Evolutionary conservation across 768 basidiomycete species (phyloP), one percentile per base, ranked within the genome.

Genomic region (Tephrocybe sp.): DNA sequence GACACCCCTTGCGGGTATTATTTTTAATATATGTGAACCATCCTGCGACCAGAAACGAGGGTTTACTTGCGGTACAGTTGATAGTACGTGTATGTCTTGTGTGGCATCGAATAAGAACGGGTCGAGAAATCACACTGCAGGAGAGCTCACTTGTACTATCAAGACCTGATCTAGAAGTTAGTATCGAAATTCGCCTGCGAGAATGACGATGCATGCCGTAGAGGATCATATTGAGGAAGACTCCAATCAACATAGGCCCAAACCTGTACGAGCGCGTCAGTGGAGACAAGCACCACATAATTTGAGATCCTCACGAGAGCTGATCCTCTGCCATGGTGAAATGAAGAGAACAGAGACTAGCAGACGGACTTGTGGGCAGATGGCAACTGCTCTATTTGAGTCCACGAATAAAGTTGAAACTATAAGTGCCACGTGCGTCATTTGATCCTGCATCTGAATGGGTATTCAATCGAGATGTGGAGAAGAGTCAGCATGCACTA

Each of bases 1-100:
- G 21, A 2, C 59, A 39, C 47, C 73, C 73, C 30, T 70, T 72
- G 41, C 14, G 24, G 14, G 12, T 23, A 18, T 30, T 12, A 20
- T 24, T 10, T 8, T 23, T 15, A 49, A 34, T 25, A n/a, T 30
- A 14, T 11, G 21, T 34, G 30, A 30, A 5, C 41, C n/a, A 21
- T n/a, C 24, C 4, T 39, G 12, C 23, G 8, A 28, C 41, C 24
- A 26, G 6, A 39, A 26, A n/a, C 17, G 5, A 6, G 1, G 18
- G 34, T 56, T 45, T 23, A 71, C 72, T 51, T 68, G 52, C 61
- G 69, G 57, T 66, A 73, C 14, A 61, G 59, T 52, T 65, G 68
- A 53, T 65, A 71, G 58, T 74, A 74, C 14, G 61, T 30, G 28
- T 30, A 30, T 30, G 28, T 30, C 28, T 30, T 30, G 28, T 5